These are phyloP conservation scores for Aspergillus persii DNA, from an alignment of 2,329 filamentous ascomycete species.

Conservation along the genomic window DNA sequence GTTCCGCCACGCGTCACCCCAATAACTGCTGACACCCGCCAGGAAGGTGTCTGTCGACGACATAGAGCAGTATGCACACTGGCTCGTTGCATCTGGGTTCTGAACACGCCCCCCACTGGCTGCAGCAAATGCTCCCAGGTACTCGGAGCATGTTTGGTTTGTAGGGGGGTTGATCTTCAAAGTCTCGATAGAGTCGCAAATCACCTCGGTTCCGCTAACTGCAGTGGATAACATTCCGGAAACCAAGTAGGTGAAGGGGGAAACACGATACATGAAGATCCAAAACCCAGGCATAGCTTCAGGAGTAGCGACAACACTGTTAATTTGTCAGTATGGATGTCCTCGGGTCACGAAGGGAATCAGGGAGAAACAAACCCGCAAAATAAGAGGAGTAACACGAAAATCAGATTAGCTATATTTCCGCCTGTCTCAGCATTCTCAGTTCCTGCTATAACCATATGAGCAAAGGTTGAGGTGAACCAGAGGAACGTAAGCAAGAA, in stretches of 20 bases:
- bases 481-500: neutral
- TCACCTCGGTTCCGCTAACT: neutral
- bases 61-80: neutral
- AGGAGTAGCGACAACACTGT: conserved; percentile 1
- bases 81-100: neutral
- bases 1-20: conserved; percentile 2
- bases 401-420: neutral
- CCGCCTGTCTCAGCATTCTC: conserved; percentile 1
- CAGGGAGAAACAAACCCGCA: neutral
- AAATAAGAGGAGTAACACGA: neutral
- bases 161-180: neutral
- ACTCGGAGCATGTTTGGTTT: neutral
- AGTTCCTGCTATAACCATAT: neutral
- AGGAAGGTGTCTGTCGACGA: neutral
- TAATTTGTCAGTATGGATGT: neutral
- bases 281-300: conserved; percentile 2
- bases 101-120: neutral
- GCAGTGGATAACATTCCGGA: conserved; percentile 1
- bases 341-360: no score
- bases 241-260: neutral
- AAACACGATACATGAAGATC: conserved; percentile 2
- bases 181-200: neutral
- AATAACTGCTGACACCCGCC: neutral
- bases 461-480: neutral
- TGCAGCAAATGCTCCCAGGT: neutral